Base-by-base conservation (phyloP, 1,284 basidiomycete species). In the Phellopilus nigrolimitatus region DNA sequence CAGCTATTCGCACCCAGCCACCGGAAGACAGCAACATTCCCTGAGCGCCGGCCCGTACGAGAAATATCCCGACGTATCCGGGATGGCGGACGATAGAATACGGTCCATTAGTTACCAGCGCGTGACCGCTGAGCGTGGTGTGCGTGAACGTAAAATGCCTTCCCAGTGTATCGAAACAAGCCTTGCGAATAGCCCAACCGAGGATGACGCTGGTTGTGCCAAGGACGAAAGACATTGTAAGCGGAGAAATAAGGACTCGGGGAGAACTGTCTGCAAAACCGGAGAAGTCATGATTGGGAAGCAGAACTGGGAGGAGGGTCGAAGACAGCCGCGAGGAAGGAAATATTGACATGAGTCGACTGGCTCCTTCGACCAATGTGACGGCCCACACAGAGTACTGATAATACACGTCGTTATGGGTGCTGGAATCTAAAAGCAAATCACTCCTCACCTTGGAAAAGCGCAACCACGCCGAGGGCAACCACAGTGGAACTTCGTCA, bases 351-450 rank as follows among this genome's bases (percentile, higher is more conserved):
- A 49, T 21, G 25, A 49, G n/a, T 21, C 51, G 46, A 12, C 40
- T 34, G 7, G 34, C 34, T 17, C 45, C 39, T 27, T 51, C 49
- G 8, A 51, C 12, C 2, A 24, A 17, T 5, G 31, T 42, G 13
- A 53, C 8, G n/a, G 41, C 34, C 51, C 51, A 53, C 33, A 53
- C 19, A 5, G 31, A 15, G 25, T 53, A 53, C 51, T 51, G 10
- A 6, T 15, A 49, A n/a, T n/a, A 4, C n/a, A 5, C 21, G 7
- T n/a, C 19, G n/a, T n/a, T 9, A 22, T 10, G 43, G 41, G 17
- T 38, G 24, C 33, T 21, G 27, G 12, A 12, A 24, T n/a, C n/a
- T 33, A 31, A 12, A 25, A 6, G 44, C 8, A 15, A 19, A 10
- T n/a, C n/a, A 10, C 19, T 8, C 27, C 25, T 21, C 22, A 47